Evolutionary conservation across 192 early-diverging fungal species (phyloP).

Genomic region (Coemansia sp.): DNA sequence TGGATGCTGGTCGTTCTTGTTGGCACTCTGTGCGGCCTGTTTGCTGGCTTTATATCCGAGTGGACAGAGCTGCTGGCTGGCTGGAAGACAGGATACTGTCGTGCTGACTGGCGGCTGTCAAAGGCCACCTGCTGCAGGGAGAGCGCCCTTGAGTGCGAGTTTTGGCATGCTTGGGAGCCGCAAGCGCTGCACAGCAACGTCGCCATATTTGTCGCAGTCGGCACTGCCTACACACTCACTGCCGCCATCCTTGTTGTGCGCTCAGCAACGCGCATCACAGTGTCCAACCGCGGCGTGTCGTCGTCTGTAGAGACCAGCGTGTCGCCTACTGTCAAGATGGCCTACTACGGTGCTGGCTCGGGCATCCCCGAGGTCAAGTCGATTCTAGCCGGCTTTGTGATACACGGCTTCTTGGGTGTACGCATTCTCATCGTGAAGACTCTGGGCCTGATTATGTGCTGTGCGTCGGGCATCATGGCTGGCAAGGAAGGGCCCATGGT

Average conservation of each 20-base stretch:
- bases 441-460: conserved; percentile 81
- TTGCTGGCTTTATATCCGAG: conserved; percentile 47
- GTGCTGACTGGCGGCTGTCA: conserved; percentile 71
- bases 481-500: conserved; percentile 96
- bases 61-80: conserved; percentile 80
- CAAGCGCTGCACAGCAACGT: conserved; percentile 21
- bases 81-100: conserved; percentile 80
- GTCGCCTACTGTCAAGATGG: conserved; percentile 58
- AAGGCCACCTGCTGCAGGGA: conserved; percentile 78
- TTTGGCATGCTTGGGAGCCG: conserved; percentile 59
- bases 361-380: conserved; percentile 96
- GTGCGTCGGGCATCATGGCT: conserved; percentile 79
- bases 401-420: conserved; percentile 86
- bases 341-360: conserved; percentile 90
- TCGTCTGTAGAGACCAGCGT: conserved; percentile 51
- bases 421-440: conserved; percentile 89
- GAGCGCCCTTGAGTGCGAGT: conserved; percentile 58
- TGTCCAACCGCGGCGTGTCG: conserved; percentile 35
- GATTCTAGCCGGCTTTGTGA: conserved; percentile 91
- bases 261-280: conserved; percentile 49
- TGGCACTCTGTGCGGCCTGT: conserved; percentile 52
- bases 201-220: conserved; percentile 42
- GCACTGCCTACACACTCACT: conserved; percentile 58
- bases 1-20: conserved; percentile 83
- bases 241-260: conserved; percentile 63